Base-by-base conservation (phyloP, 2,329 filamentous ascomycete genomes). In the Apiospora kogelbergensis region DNA sequence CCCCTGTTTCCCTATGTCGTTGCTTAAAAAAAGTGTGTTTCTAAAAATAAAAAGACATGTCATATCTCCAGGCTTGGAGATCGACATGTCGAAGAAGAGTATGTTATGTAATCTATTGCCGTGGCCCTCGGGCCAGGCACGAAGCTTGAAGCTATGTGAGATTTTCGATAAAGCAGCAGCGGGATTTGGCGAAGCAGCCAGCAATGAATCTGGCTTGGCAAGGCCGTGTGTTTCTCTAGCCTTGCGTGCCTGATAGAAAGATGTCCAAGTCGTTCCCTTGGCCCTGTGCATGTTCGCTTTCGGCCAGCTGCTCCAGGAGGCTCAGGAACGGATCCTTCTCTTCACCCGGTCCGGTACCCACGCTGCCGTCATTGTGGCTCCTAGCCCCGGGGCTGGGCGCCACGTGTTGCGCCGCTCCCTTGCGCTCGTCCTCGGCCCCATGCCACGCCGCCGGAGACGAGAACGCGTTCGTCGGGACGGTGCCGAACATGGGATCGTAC, bases 311-410 rank as follows among this genome's bases (percentile, higher is more conserved):
- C 78, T 96, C 93, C 44, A 96, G 81, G 53, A 96, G 80, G 71
- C 88, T 92, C 48, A 96, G 80, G 76, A 97, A 96, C 0, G 93
- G 93, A 76, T 96, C 93, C 74, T 93, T 94, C 73, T 95, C 93
- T 24, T 90, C 86, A 2, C 82, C 83, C 2, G 82, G 77, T 0
- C 79, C 82, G 1, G 84, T 85, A 1, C 81, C 84, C 0, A 83
- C 84, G 69, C 84, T 86, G 11, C 82, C 84, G 48, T 83, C 83
- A 53, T 83, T 83, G 68, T 84, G 83, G 76, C 86, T 88, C 71
- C 81, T 81, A 1, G 76, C 82, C 1, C 82, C 85, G 0, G 87
- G 85, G 63, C 83, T 84, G 70, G 80, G 74, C 72, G 80, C 72
- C 70, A 79, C 44, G 71, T 73, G 79, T 71, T 77, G 79, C 70